Evolutionary conservation across 768 basidiomycete genomes (phyloP).

Genomic region (Phallus indusiatus): DNA sequence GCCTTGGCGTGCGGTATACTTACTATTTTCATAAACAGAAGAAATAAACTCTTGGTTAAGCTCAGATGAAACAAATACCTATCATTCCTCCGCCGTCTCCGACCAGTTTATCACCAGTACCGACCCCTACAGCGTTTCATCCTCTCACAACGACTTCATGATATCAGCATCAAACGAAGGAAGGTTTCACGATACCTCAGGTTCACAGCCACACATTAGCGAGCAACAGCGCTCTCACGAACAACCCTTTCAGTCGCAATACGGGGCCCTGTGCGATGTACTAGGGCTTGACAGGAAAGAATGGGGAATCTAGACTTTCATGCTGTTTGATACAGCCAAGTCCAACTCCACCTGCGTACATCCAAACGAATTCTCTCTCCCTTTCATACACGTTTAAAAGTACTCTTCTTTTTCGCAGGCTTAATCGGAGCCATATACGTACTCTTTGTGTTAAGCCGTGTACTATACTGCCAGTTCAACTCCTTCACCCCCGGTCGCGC

Average conservation of each 20-base stretch:
- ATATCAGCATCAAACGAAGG: too few species aligned
- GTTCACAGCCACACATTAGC: not conserved
- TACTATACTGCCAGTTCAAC: too few species aligned
- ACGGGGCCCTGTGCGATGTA: not conserved
- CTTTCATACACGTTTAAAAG: too few species aligned
- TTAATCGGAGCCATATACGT: too few species aligned
- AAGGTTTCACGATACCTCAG: too few species aligned
- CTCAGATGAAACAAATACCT: not conserved
- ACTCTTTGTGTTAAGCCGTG: too few species aligned
- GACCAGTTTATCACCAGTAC: not conserved
- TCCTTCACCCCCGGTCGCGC: too few species aligned
- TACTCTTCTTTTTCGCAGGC: too few species aligned
- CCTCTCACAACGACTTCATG: not conserved
- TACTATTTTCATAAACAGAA: not conserved
- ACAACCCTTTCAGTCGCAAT: not conserved
- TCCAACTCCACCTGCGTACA: too few species aligned
- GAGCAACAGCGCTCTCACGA: not conserved
- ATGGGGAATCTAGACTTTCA: not conserved
- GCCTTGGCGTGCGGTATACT: not conserved
- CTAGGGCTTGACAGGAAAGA: not conserved
- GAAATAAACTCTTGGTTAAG: not conserved
- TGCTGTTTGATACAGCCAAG: too few species aligned
- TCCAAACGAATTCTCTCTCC: too few species aligned
- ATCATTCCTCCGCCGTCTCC: not conserved
- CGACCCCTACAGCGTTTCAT: not conserved